Base-by-base conservation (phyloP, 2,329 filamentous ascomycete genomes). In the Colletotrichum sp. region DNA sequence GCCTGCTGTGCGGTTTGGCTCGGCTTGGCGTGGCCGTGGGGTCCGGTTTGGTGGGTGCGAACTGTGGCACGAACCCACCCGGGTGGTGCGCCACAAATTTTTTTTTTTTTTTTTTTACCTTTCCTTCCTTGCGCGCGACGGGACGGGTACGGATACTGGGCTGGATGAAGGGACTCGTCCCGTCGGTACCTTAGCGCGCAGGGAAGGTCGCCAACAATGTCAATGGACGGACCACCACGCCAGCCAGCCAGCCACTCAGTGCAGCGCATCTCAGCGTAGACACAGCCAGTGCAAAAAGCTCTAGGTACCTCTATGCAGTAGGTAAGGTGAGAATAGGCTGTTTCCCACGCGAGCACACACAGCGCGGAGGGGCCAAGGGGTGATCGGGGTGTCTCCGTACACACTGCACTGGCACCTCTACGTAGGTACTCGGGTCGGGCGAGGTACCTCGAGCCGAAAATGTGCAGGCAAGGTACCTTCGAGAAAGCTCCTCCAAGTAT, bases 261-360 rank as follows among this genome's bases (percentile, higher is more conserved):
- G 18, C 32, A 36, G 59, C 13, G 44, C 59, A 36, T 21, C 6
- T 18, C 32, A 64, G 36, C 26, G 32, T 32, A 28, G 34, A 3
- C 1, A 16, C 18, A 21, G 59, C 28, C 63, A 36, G 62, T 64
- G 62, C 62, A 21, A 10, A 28, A 13, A 39, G 26, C n/a, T 39
- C 21, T 12, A 44, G 39, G 39, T 49, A 39, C 36, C 39, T 44
- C 34, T 36, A 52, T 21, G 44, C 44, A 52, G 44, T 39, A 72
- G n/a, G 44, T 39, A 72, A 52, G 44, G n/a, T 52, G 44, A 52
- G 44, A 52, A 67, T 55, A 76, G 75, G 71, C 71, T 76, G 75
- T 75, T 77, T 68, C 68, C 68, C 55, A 77, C 64, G 76, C 76
- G 76, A 72, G 65, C 65, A 62, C 62, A 62, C 52, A 68, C 66